Conservation (phyloP, 495 filamentous ascomycete genomes). For the Acidiella bohemica region DNA sequence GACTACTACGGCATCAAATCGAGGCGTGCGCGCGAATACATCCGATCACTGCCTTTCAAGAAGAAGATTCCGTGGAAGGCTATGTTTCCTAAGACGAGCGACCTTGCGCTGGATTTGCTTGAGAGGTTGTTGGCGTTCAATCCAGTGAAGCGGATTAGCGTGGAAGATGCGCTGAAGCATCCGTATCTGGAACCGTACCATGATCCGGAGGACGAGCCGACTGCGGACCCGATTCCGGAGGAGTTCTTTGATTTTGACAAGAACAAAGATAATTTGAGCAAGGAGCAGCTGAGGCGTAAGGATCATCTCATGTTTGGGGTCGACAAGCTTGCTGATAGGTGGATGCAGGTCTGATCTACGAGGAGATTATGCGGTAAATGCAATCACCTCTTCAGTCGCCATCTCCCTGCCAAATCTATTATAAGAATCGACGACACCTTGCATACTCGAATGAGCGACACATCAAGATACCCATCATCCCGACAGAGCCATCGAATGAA, state of each 20-base stretch:
- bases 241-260: constrained; percentile 99
- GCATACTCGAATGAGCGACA: no score
- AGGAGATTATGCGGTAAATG: constrained; percentile 99
- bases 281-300: constrained; percentile 88
- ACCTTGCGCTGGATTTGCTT: constrained; percentile 81
- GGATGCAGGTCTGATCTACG: constrained; percentile 67
- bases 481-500: no score
- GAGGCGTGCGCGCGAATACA: constrained; percentile 93
- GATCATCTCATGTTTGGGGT: constrained; percentile 9
- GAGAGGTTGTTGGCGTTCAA: constrained; percentile 97
- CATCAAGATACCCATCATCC: no score
- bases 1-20: constrained; percentile 99
- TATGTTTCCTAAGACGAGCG: constrained; percentile 94
- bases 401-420: no score
- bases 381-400: no score
- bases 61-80: constrained; percentile 98
- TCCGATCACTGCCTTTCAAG: constrained; percentile 98
- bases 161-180: constrained; percentile 93
- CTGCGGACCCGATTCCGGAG: constrained; percentile 87
- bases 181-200: constrained; percentile 98
- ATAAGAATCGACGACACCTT: no score
- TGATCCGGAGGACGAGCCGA: constrained; percentile 97
- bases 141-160: constrained; percentile 93
- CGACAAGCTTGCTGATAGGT: not conserved
- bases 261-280: constrained; percentile 96